phyloP scores from a whole-genome alignment of 805 yeast genomes.

The Yamadazyma endophytica region DNA sequence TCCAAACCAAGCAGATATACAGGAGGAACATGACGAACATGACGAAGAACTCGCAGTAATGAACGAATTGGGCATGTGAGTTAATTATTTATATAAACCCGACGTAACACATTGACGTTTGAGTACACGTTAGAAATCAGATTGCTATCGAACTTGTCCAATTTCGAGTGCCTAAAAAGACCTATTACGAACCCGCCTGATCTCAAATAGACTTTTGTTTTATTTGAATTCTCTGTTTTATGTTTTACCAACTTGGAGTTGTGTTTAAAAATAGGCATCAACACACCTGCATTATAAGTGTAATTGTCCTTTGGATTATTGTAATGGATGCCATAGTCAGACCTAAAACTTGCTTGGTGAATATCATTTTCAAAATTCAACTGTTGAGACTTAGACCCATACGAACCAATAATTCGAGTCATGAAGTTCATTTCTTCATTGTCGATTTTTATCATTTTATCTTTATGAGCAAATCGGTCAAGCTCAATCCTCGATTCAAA shows the following conservation, averaged over 20 bases:
- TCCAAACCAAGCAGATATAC: not conserved
- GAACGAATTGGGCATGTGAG: slow-evolving; percentile 34
- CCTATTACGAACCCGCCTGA: slow-evolving; percentile 52
- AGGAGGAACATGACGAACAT: slow-evolving; percentile 11
- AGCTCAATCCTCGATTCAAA: slow-evolving; percentile 39
- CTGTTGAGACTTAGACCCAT: slow-evolving; percentile 21
- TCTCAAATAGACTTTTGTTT: slow-evolving; percentile 32
- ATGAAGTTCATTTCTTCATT: slow-evolving; percentile 36
- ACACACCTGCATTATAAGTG: slow-evolving; percentile 43
- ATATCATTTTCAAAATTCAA: slow-evolving; percentile 31
- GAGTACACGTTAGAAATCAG: slow-evolving; percentile 44
- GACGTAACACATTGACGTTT: slow-evolving; percentile 45
- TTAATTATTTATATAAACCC: slow-evolving; percentile 32
- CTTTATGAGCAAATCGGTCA: slow-evolving; percentile 38
- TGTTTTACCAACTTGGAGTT: slow-evolving; percentile 42
- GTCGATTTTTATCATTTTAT: slow-evolving; percentile 25
- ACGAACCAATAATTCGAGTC: slow-evolving; percentile 44
- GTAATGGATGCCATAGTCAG: slow-evolving; percentile 51
- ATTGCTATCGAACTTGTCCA: slow-evolving; percentile 22
- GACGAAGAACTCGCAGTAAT: slow-evolving; percentile 32
- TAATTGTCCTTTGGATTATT: slow-evolving; percentile 23
- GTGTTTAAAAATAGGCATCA: slow-evolving; percentile 49
- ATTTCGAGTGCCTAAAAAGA: slow-evolving; percentile 32
- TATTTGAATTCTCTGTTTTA: slow-evolving; percentile 10
- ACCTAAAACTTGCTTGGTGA: slow-evolving; percentile 42